Conservation (phyloP, 2,329 filamentous ascomycete species). For the Purpureocillium takamizusanense region DNA sequence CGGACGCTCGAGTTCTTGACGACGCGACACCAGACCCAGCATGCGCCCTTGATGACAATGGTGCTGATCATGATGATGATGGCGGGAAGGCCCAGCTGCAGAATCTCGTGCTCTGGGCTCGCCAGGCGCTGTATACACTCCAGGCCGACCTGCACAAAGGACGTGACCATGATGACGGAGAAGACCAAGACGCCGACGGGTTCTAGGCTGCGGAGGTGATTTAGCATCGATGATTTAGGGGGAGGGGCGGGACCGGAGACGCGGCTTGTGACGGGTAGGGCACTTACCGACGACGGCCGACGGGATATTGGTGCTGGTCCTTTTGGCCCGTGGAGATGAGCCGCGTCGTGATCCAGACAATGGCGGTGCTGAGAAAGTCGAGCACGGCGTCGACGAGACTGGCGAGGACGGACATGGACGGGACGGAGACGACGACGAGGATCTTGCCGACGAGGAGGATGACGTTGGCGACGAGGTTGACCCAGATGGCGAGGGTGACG, state of each 20-base stretch:
- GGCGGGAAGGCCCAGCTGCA: constrained; percentile 64
- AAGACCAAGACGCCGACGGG: constrained; percentile 76
- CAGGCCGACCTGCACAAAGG: constrained; percentile 69
- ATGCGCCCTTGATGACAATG: constrained; percentile 70
- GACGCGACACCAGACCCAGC: constrained; percentile 81
- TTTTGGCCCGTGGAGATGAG: constrained; percentile 57
- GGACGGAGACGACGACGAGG: constrained; percentile 66
- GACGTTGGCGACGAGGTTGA: constrained; percentile 74
- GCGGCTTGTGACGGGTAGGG: background rate
- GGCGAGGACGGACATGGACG: constrained; percentile 72
- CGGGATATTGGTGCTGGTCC: constrained; percentile 68
- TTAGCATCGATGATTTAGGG: constrained; percentile 15
- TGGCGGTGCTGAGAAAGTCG: constrained; percentile 73
- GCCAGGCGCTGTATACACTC: constrained; percentile 59
- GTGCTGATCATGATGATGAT: constrained; percentile 75
- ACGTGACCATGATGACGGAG: constrained; percentile 78
- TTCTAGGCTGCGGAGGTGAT: constrained; percentile 47
- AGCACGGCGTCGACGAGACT: constrained; percentile 71
- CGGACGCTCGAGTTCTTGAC: constrained; percentile 82
- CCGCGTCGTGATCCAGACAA: constrained; percentile 70
- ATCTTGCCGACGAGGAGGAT: constrained; percentile 69
- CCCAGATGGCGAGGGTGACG: constrained; percentile 78
- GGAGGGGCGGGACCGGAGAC: too few species aligned
- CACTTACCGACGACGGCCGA: constrained; percentile 54
- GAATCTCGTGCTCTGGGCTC: constrained; percentile 52